A percentile compares a stretch with the other conserved stretches of the same genome.
These are phyloP conservation scores for Fusarium acutatum DNA, from an alignment of 2,329 filamentous ascomycete species.

Conservation along the genomic window DNA sequence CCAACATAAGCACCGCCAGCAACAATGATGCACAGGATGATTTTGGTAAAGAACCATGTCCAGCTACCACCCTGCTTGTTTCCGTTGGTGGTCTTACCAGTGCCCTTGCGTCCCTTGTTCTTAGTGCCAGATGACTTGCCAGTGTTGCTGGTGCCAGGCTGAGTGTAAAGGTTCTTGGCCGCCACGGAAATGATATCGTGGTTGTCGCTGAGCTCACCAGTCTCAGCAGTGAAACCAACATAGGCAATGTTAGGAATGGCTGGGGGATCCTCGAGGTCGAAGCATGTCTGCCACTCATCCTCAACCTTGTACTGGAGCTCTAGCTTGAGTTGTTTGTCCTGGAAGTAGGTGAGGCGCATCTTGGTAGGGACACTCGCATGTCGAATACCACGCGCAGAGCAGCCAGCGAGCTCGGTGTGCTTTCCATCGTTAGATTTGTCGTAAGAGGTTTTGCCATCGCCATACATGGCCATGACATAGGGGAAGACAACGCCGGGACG, in stretches of 20 bases:
- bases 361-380: conserved; percentile 83
- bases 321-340: conserved; percentile 89
- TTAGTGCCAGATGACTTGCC: conserved; percentile 49
- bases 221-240: conserved; percentile 85
- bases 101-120: conserved; percentile 49
- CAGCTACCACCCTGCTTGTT: conserved; percentile 60
- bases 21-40: conserved; percentile 76
- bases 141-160: conserved; percentile 54
- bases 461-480: conserved; percentile 98
- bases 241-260: conserved; percentile 82
- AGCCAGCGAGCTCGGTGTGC: conserved; percentile 89
- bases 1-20: conserved; percentile 82
- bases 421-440: conserved; percentile 97
- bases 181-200: conserved; percentile 92
- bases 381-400: conserved; percentile 91
- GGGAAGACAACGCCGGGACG: conserved; percentile 94
- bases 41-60: conserved; percentile 79
- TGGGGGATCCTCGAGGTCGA: conserved; percentile 74
- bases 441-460: conserved; percentile 88
- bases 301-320: conserved; percentile 95
- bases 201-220: conserved; percentile 95
- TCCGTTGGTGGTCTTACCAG: conserved; percentile 44
- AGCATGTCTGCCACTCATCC: conserved; percentile 89
- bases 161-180: conserved; percentile 87
- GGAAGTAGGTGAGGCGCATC: conserved; percentile 91